Conservation (phyloP, 2,329 filamentous ascomycete genomes). For the Colletotrichum horii region DNA sequence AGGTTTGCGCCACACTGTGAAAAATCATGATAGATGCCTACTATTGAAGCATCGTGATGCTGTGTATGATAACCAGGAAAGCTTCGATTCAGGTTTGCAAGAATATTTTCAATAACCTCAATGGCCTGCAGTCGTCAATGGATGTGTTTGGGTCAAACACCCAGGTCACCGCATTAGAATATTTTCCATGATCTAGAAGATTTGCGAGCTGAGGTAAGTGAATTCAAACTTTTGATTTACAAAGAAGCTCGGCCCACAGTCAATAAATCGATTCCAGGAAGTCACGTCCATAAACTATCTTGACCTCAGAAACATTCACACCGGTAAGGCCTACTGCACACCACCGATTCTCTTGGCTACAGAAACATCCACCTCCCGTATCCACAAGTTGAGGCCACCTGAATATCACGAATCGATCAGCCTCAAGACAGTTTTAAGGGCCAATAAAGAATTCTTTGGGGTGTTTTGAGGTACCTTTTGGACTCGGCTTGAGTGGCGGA, state of each 20-base stretch:
- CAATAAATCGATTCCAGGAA: background rate
- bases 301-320: background rate
- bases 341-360: background rate
- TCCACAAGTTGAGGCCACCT: background rate
- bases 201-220: background rate
- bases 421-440: background rate
- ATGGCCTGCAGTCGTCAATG: too few species aligned
- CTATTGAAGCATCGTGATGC: too few species aligned
- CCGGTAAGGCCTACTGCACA: background rate
- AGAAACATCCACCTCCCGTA: background rate
- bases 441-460: background rate
- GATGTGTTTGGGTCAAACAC: background rate
- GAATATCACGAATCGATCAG: background rate
- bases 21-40: too few species aligned
- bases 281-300: rapidly evolving
- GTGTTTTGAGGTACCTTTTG: background rate
- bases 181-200: background rate
- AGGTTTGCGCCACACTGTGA: too few species aligned
- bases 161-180: background rate
- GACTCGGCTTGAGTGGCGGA: background rate
- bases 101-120: too few species aligned
- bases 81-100: too few species aligned
- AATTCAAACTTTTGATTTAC: rapidly evolving
- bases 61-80: too few species aligned
- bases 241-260: background rate